Evolutionary conservation across 75 land plant genomes (phyloP).

Genomic region (Isoetes taiwanensis): DNA sequence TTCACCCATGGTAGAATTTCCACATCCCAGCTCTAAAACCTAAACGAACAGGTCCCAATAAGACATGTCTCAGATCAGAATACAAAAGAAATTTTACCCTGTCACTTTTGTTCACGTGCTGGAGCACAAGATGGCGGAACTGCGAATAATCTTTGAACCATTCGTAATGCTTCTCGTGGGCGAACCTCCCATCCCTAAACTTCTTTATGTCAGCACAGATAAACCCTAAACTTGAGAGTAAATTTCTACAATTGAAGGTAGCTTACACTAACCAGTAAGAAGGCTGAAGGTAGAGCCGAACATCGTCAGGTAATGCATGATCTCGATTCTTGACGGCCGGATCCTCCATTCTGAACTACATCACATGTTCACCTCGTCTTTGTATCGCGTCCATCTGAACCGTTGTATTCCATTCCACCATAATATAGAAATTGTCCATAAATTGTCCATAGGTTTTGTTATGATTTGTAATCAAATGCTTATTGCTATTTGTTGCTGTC

Average conservation of each 20-base stretch:
- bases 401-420: no score
- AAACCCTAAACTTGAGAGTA: background rate
- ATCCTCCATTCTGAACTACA: no score
- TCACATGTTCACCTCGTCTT: no score
- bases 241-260: background rate
- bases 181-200: slow-evolving; percentile 65
- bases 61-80: background rate
- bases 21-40: slow-evolving; percentile 92
- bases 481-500: no score
- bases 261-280: slow-evolving; percentile 12
- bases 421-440: no score
- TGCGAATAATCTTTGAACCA: slow-evolving; percentile 95
- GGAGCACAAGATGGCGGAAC: slow-evolving; percentile 53
- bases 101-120: slow-evolving; percentile 25
- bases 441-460: no score
- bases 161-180: slow-evolving; percentile 74
- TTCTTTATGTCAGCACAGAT: background rate
- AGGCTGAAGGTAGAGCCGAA: slow-evolving; percentile 10
- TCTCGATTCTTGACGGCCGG: no score
- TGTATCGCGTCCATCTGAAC: no score
- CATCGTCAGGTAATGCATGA: slow-evolving; percentile 11
- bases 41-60: slow-evolving; percentile 3
- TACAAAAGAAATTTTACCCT: slow-evolving; percentile 24
- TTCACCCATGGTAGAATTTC: slow-evolving; percentile 62
- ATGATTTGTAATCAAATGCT: no score